Evolutionary conservation across 345 rosid species (phyloP).

Genomic region (Camelina hispida): DNA sequence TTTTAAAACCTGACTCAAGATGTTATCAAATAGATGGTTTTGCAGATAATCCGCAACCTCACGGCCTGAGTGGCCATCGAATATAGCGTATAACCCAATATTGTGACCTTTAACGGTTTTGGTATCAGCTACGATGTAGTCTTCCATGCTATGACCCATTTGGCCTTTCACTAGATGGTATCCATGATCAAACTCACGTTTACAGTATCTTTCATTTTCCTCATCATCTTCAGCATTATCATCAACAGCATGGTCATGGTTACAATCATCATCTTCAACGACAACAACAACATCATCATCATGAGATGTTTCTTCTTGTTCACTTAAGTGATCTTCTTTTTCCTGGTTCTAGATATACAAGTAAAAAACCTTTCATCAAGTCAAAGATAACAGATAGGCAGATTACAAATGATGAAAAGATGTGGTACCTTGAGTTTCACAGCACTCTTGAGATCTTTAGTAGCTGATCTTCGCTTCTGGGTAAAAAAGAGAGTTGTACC

Average conservation of each 20-base stretch:
- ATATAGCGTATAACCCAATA: slow-evolving; percentile 59
- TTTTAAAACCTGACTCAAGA: slow-evolving; percentile 49
- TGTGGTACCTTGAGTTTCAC: slow-evolving; percentile 17
- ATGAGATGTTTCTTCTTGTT: slow-evolving; percentile 27
- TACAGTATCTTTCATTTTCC: slow-evolving; percentile 14
- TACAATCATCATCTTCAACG: slow-evolving; percentile 19
- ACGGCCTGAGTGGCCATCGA: slow-evolving; percentile 59
- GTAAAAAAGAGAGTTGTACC: background rate
- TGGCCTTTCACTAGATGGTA: slow-evolving; percentile 55
- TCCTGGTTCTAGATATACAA: slow-evolving; percentile 11
- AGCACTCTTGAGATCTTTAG: slow-evolving; percentile 19
- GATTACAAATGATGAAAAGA: background rate
- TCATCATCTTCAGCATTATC: slow-evolving; percentile 22
- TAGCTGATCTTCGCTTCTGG: slow-evolving; percentile 32
- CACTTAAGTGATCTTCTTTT: slow-evolving; percentile 9
- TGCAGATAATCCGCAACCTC: slow-evolving; percentile 58
- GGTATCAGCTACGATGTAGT: slow-evolving; percentile 53
- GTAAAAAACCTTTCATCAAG: background rate
- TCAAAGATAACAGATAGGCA: background rate
- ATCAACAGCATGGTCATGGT: slow-evolving; percentile 19
- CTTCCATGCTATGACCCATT: slow-evolving; percentile 65
- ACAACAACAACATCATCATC: slow-evolving; percentile 5
- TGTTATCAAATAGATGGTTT: slow-evolving; percentile 54
- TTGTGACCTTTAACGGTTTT: slow-evolving; percentile 47
- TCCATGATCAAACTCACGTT: slow-evolving; percentile 48